Percentiles rank a stretch among this genome's conserved stretches.
Conservation (phyloP, 306 rosid species). For the Abrus precatorius region DNA sequence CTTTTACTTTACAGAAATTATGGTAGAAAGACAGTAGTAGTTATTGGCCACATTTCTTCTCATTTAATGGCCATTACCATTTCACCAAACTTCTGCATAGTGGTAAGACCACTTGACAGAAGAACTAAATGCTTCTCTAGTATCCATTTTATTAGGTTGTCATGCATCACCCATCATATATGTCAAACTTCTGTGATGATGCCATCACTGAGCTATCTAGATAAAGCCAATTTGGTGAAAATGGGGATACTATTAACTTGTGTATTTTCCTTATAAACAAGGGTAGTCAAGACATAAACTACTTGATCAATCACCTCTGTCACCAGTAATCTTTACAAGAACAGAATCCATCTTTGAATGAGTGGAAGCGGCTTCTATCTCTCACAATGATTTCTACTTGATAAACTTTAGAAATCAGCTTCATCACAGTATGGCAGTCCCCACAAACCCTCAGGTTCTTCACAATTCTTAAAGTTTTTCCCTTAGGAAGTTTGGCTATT, state of each 20-base stretch:
- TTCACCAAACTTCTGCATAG: constrained; percentile 12
- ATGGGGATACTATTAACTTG: neutral
- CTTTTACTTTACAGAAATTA: neutral
- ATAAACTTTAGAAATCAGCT: constrained; percentile 78
- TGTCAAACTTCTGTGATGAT: neutral
- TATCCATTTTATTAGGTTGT: neutral
- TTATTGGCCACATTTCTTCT: constrained; percentile 15
- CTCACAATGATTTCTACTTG: constrained; percentile 73
- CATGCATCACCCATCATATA: neutral
- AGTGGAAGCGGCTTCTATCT: constrained; percentile 92
- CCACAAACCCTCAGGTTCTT: constrained; percentile 84
- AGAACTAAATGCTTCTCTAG: constrained; percentile 25
- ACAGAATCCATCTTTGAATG: constrained; percentile 71
- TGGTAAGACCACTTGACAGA: constrained; percentile 16
- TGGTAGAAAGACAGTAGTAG: neutral
- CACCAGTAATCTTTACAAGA: constrained; percentile 90
- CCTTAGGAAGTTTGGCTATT: constrained; percentile 65
- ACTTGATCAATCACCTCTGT: constrained; percentile 38
- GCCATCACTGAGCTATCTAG: neutral
- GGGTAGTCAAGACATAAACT: constrained; percentile 10
- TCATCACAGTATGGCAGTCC: constrained; percentile 88
- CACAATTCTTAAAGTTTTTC: constrained; percentile 71
- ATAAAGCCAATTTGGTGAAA: neutral
- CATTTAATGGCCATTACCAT: neutral
- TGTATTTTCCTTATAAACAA: constrained; percentile 21